Conservation (phyloP, 108 stramenopile genomes). For the Fistulifera solaris region DNA sequence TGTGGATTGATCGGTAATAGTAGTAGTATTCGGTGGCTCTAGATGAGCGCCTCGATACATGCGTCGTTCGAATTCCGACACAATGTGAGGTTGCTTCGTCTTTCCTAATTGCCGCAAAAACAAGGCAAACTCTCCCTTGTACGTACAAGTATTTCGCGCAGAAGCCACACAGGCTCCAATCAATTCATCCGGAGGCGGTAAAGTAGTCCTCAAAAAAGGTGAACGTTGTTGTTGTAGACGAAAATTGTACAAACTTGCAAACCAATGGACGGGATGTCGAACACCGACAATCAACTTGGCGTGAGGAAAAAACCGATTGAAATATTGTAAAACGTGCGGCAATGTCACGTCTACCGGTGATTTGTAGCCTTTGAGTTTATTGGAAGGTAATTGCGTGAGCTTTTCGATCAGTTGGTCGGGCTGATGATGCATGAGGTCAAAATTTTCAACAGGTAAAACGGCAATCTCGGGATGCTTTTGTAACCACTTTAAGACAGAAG, state of each 20-base stretch:
- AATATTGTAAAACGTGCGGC: constrained; percentile 7
- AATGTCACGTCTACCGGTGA: constrained; percentile 8
- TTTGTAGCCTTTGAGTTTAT: constrained; percentile 12
- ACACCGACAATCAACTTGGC: constrained; percentile 31
- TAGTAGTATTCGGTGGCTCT: background rate
- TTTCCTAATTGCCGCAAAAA: constrained; percentile 17
- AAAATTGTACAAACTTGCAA: constrained; percentile 33
- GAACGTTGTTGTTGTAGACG: constrained; percentile 8
- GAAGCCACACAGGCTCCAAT: constrained; percentile 3
- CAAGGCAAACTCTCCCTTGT: constrained; percentile 15
- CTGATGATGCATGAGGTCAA: background rate
- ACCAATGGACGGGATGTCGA: constrained; percentile 44
- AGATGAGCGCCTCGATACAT: background rate
- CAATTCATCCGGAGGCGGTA: constrained; percentile 11
- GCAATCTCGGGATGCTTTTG: constrained; percentile 1
- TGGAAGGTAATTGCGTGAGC: background rate
- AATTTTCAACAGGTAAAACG: background rate
- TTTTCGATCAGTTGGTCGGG: background rate
- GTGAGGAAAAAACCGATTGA: constrained; percentile 19
- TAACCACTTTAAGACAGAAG: constrained; percentile 13
- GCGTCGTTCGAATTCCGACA: background rate
- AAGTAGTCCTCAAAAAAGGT: background rate
- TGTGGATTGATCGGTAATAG: background rate
- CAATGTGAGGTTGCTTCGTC: constrained; percentile 6
- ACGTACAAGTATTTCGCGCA: constrained; percentile 5